These are phyloP conservation scores for Apiospora marii DNA, from an alignment of 2,329 filamentous ascomycete species.

Conservation along the genomic window DNA sequence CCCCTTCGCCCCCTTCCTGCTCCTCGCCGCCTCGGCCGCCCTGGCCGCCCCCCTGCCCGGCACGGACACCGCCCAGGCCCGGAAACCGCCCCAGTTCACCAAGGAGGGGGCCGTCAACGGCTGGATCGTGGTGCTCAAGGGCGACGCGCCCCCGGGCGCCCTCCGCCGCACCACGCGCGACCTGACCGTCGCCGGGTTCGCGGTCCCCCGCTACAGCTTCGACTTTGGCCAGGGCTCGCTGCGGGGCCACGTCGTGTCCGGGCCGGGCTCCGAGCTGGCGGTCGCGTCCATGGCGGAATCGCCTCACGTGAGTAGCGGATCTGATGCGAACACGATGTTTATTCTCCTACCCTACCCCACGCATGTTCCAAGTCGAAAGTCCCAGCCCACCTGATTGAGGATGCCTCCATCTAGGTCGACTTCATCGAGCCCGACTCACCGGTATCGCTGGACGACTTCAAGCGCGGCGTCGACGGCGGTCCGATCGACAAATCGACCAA, in stretches of 20 bases:
- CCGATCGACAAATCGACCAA: not conserved
- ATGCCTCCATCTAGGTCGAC: not conserved
- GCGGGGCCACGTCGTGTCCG: not conserved
- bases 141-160: not conserved
- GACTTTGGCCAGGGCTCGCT: not conserved
- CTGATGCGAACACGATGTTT: too few relatives aligned
- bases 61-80: too few relatives aligned
- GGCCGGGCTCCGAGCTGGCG: not conserved
- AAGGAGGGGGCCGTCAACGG: not conserved
- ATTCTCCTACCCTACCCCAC: too few relatives aligned
- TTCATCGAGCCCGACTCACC: constrained; percentile 12
- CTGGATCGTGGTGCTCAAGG: constrained; percentile 11
- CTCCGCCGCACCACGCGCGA: not conserved
- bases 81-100: not conserved
- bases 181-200: not conserved
- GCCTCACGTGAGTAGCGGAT: not conserved
- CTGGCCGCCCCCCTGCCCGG: not conserved
- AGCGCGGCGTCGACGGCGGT: not conserved
- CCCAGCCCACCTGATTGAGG: too few relatives aligned
- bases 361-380: too few relatives aligned
- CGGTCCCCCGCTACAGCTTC: not conserved
- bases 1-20: too few relatives aligned
- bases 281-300: not conserved
- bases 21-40: not conserved
- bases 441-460: not conserved